A percentile compares a stretch with the other conserved stretches of the same genome.
Evolutionary conservation across 306 rosid genomes (phyloP).

Genomic region (Cucumis melo): DNA sequence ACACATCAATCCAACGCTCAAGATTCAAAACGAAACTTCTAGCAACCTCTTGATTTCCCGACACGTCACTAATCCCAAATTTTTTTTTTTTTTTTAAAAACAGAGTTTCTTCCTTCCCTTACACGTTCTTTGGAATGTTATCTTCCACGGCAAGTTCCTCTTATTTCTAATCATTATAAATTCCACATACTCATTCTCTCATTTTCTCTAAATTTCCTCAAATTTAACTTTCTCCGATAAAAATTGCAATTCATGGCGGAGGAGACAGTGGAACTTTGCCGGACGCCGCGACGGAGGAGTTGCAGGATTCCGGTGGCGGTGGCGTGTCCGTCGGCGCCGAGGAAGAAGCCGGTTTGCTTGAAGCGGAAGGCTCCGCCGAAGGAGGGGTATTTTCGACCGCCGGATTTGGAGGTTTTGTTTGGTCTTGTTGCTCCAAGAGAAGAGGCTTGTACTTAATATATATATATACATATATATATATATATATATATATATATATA

Average conservation of each 20-base stretch:
- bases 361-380: slow-evolving; percentile 19
- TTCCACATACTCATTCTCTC: background rate
- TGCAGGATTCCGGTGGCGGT: slow-evolving; percentile 11
- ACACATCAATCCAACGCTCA: background rate
- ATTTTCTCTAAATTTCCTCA: background rate
- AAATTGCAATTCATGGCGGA: slow-evolving; percentile 3
- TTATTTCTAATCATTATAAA: background rate
- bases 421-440: background rate
- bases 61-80: background rate
- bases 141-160: slow-evolving; percentile 12
- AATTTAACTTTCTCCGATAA: too few relatives aligned
- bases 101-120: background rate
- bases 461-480: too few relatives aligned
- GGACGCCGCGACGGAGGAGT: slow-evolving; percentile 22
- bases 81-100: too few relatives aligned
- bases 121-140: background rate
- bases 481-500: too few relatives aligned
- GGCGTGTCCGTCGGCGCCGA: slow-evolving; percentile 35
- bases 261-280: slow-evolving; percentile 16
- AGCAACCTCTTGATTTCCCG: background rate
- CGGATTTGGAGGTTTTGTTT: slow-evolving; percentile 36
- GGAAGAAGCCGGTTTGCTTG: slow-evolving; percentile 18
- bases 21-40: background rate
- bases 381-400: slow-evolving; percentile 25
- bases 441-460: slow-evolving; percentile 11